phyloP scores from a whole-genome alignment of 495 filamentous ascomycete genomes.

The Hyaloscypha hepaticicola region DNA sequence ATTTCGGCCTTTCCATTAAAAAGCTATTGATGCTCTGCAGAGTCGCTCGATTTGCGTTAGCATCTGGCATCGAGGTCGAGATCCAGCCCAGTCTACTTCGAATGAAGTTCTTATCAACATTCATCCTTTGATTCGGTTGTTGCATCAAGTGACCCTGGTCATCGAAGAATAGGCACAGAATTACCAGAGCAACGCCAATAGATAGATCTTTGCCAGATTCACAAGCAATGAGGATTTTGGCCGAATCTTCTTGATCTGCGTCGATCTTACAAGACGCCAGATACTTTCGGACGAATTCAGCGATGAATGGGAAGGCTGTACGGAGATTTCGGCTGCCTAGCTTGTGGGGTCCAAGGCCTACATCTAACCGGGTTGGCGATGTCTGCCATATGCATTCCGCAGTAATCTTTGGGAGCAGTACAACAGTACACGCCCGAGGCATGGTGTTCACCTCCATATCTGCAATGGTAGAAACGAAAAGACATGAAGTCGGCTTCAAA shows the following conservation, averaged over 20 bases:
- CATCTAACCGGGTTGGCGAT: slow-evolving; percentile 49
- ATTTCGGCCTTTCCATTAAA: slow-evolving; percentile 54
- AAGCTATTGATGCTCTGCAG: slow-evolving; percentile 87
- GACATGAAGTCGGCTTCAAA: slow-evolving; percentile 31
- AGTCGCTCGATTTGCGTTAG: slow-evolving; percentile 77
- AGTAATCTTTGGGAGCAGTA: slow-evolving; percentile 38
- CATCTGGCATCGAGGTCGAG: slow-evolving; percentile 66
- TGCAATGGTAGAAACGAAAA: slow-evolving; percentile 36
- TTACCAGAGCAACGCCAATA: slow-evolving; percentile 57
- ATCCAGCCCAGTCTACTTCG: slow-evolving; percentile 75
- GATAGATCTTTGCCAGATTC: slow-evolving; percentile 65
- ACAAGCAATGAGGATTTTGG: slow-evolving; percentile 55
- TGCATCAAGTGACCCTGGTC: slow-evolving; percentile 48
- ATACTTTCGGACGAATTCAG: slow-evolving; percentile 32
- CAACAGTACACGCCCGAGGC: slow-evolving; percentile 13
- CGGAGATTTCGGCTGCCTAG: slow-evolving; percentile 74
- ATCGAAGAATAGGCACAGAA: slow-evolving; percentile 62
- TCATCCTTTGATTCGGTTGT: slow-evolving; percentile 9
- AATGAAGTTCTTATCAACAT: slow-evolving; percentile 69
- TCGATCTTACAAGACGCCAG: neutral
- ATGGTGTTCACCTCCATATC: neutral
- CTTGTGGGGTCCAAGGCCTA: slow-evolving; percentile 66
- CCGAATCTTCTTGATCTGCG: neutral
- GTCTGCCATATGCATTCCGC: slow-evolving; percentile 35
- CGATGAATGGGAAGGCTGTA: slow-evolving; percentile 57